Percentiles rank a stretch among this genome's conserved stretches.
phyloP scores from a whole-genome alignment of 495 filamentous ascomycete species.

The Penicillium bovifimosum region DNA sequence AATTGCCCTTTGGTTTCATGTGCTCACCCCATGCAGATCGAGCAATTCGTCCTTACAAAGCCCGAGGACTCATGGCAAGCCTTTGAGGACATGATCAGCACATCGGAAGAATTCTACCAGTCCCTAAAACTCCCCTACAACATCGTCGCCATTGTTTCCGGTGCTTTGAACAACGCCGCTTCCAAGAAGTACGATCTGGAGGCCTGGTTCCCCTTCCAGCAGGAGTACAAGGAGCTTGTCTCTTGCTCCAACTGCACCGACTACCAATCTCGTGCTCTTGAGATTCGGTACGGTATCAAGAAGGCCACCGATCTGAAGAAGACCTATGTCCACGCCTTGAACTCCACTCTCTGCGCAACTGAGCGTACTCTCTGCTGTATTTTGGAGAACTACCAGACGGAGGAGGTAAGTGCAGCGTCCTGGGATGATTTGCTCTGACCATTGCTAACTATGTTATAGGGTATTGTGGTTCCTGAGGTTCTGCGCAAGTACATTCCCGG shows the following conservation, averaged over 20 bases:
- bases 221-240: constrained; percentile 96
- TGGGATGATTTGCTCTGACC: background rate
- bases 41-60: constrained; percentile 91
- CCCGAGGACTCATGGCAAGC: constrained; percentile 92
- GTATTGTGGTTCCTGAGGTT: constrained; percentile 78
- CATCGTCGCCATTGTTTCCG: constrained; percentile 88
- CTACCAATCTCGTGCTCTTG: constrained; percentile 83
- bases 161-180: constrained; percentile 89
- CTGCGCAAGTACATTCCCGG: constrained; percentile 91
- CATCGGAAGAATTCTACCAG: constrained; percentile 91
- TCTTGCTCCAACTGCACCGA: constrained; percentile 96
- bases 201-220: constrained; percentile 94
- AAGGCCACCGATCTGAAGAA: constrained; percentile 75
- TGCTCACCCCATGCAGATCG: constrained; percentile 47
- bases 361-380: constrained; percentile 92
- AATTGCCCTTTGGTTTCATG: background rate
- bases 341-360: constrained; percentile 87
- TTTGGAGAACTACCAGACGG: constrained; percentile 92
- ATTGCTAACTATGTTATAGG: constrained; percentile 40
- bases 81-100: constrained; percentile 87
- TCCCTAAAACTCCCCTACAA: constrained; percentile 84
- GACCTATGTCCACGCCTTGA: constrained; percentile 90
- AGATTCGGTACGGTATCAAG: constrained; percentile 80
- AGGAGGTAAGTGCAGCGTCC: constrained; percentile 53
- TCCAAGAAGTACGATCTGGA: constrained; percentile 95